Percentiles rank a stretch among this genome's conserved stretches.
These are phyloP conservation scores for Lonicera japonica DNA, from an alignment of 129 eudicot species.

Conservation along the genomic window DNA sequence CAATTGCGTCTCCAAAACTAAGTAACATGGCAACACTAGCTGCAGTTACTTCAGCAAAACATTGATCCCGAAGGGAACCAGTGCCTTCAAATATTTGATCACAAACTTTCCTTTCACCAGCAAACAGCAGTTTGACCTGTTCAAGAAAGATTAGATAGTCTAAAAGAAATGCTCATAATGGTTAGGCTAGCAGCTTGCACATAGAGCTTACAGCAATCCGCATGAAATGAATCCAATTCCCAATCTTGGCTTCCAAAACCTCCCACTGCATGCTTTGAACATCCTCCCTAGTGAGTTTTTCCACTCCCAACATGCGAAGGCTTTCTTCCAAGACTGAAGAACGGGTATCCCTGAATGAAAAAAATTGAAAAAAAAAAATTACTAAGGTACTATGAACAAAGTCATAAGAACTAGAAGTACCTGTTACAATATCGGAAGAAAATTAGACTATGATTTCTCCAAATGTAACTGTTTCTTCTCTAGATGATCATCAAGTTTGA, in stretches of 20 bases:
- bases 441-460: no score
- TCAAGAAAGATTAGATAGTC: conserved; percentile 9
- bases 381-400: not conserved
- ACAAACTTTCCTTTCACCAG: conserved; percentile 92
- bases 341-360: conserved; percentile 69
- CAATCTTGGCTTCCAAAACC: conserved; percentile 91
- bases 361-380: conserved; percentile 6
- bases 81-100: conserved; percentile 96
- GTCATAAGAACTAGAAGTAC: no score
- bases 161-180: not conserved
- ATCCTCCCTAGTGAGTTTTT: conserved; percentile 97
- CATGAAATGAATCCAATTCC: conserved; percentile 99
- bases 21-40: conserved; percentile 89
- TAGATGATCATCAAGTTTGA: no score
- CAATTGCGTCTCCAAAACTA: conserved; percentile 98
- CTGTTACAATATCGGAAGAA: no score
- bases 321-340: conserved; percentile 90
- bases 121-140: conserved; percentile 94
- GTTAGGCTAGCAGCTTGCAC: not conserved
- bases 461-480: no score
- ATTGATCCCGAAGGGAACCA: conserved; percentile 79
- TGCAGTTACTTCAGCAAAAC: conserved; percentile 93
- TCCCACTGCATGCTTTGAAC: conserved; percentile 99
- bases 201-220: conserved; percentile 81
- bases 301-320: conserved; percentile 86